phyloP scores from a whole-genome alignment of 495 filamentous ascomycete species.

The Parmelia sp. region DNA sequence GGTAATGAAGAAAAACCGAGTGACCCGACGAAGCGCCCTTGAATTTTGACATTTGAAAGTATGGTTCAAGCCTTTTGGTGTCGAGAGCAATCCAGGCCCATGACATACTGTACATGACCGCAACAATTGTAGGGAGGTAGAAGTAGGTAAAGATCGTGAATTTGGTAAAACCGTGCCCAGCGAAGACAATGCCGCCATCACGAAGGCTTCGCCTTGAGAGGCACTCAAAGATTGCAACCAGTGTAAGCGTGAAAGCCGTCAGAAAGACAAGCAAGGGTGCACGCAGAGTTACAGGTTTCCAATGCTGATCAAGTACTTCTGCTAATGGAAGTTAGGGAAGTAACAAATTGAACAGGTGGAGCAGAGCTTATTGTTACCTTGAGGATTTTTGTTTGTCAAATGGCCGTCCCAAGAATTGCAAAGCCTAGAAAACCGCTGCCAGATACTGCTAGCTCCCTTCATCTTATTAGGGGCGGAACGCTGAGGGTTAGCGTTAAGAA shows the following conservation, averaged over 20 bases:
- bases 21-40: constrained; percentile 35
- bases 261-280: constrained; percentile 29
- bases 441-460: neutral
- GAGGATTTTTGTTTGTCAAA: neutral
- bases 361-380: neutral
- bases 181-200: constrained; percentile 36
- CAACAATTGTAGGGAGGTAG: constrained; percentile 61
- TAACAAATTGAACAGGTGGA: neutral
- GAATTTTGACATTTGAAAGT: constrained; percentile 59
- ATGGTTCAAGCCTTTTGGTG: constrained; percentile 66
- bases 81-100: constrained; percentile 73
- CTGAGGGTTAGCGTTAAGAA: too few relatives aligned
- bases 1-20: constrained; percentile 43
- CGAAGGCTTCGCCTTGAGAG: constrained; percentile 25
- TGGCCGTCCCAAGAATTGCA: neutral
- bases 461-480: too few relatives aligned
- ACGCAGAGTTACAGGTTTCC: constrained; percentile 36
- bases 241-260: constrained; percentile 22
- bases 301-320: constrained; percentile 5
- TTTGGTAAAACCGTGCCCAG: constrained; percentile 23
- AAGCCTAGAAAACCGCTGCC: neutral
- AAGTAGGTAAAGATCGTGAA: constrained; percentile 31
- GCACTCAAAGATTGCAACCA: constrained; percentile 32
- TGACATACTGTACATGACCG: constrained; percentile 64
- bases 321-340: neutral